Conservation (phyloP, 495 filamentous ascomycete genomes). For the Lepraria neglecta region DNA sequence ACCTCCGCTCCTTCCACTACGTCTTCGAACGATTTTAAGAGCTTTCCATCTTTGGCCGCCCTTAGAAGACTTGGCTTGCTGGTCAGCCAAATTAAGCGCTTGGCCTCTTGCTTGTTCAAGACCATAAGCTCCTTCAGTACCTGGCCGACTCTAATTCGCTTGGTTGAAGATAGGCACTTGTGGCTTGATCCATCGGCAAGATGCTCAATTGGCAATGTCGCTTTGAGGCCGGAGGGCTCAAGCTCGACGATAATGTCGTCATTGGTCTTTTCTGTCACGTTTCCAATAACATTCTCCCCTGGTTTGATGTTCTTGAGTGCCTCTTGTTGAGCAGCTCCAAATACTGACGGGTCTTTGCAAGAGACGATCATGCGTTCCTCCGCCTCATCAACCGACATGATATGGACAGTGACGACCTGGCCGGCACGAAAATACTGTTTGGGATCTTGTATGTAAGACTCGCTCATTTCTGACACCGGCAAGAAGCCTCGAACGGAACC, state of each 20-base stretch:
- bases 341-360: constrained; percentile 79
- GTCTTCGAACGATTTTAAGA: constrained; percentile 62
- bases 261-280: constrained; percentile 75
- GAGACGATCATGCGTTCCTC: constrained; percentile 73
- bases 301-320: constrained; percentile 64
- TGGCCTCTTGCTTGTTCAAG: constrained; percentile 67
- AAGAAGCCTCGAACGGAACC: constrained; percentile 75
- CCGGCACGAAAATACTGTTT: constrained; percentile 81
- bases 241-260: constrained; percentile 75
- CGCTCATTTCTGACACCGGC: constrained; percentile 93
- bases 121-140: constrained; percentile 76
- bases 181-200: constrained; percentile 71
- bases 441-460: constrained; percentile 86
- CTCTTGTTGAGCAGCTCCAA: constrained; percentile 65
- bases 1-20: constrained; percentile 60
- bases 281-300: constrained; percentile 67
- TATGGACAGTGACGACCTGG: constrained; percentile 83
- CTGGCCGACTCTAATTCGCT: constrained; percentile 75
- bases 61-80: constrained; percentile 77
- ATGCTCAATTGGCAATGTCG: constrained; percentile 65
- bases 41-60: constrained; percentile 56
- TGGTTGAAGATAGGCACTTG: constrained; percentile 67
- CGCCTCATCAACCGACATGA: constrained; percentile 68
- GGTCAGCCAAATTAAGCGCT: constrained; percentile 64
- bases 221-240: constrained; percentile 62